Evolutionary conservation across 495 filamentous ascomycete genomes (phyloP), one percentile per base, ranked within the genome.

Genomic region (Penicillium maclennaniae): DNA sequence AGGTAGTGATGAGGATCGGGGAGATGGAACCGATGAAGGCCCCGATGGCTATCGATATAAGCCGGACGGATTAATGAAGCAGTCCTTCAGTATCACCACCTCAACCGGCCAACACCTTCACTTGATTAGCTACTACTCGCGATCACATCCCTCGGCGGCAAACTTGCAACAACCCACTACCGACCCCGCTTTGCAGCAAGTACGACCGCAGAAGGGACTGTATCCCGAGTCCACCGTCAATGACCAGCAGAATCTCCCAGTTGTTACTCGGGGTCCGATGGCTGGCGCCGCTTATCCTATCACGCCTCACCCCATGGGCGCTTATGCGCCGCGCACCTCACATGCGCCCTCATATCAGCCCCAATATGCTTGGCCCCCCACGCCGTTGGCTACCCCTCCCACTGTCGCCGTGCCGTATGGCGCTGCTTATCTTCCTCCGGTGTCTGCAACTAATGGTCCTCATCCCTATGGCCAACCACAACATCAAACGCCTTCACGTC

Each of bases 71-170:
- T 75, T 98, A 34, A 96, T 96, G 91, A 98, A 98, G 77, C 93
- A 98, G 70, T 97, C 93, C 0, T 98, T 97, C 79, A 97, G 92
- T 75, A 97, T 98, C 66, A 96, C 92, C 4, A 97, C 92, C 3
- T 86, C 87, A 7, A 81, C 78, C 19, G 87, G 88, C 26, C 90
- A 97, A 54, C 95, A 97, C 61, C 81, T 98, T 6, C 93, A 98
- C 67, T 77, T 98, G 37, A 98, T 98, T 67, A 96, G 92, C 60
- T 98, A 98, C 68, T 97, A 90, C 66, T 82, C 89, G n/a, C 79
- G 92, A 46, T 84, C 86, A 26, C 79, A 86, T 59, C 79, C 87
- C 1, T 79, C 81, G 21, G 79, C 83, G 6, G 77, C 78, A 40
- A 83, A 84, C 28, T 74, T 97, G 5, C 81, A 81, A 59, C 87